Evolutionary conservation across 148 eudicot species (phyloP).

Genomic region (Nyssa sinensis): DNA sequence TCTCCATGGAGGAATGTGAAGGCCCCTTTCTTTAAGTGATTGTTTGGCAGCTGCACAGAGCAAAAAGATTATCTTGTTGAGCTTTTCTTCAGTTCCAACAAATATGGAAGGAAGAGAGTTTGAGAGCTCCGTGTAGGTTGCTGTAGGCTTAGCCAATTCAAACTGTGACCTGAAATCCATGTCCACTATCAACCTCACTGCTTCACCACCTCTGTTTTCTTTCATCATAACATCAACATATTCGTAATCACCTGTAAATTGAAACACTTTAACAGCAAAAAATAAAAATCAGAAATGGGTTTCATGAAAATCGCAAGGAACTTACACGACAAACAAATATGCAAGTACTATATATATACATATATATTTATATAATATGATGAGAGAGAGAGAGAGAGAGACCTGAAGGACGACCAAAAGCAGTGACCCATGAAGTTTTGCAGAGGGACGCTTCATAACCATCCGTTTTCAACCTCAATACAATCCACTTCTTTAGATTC

Average conservation of each 20-base stretch:
- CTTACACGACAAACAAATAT: too few species aligned
- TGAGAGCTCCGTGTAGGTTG: constrained; percentile 39
- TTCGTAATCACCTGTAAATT: constrained; percentile 47
- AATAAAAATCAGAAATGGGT: not conserved
- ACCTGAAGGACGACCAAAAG: constrained; percentile 52
- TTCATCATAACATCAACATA: constrained; percentile 42
- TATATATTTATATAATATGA: not conserved
- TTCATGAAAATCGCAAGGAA: too few species aligned
- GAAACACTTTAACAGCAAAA: not conserved
- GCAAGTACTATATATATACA: not conserved
- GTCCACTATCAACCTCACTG: constrained; percentile 47
- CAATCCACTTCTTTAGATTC: constrained; percentile 37
- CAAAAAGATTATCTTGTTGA: constrained; percentile 35
- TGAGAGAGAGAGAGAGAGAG: constrained; percentile 4
- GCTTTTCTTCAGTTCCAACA: constrained; percentile 45
- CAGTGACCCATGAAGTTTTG: constrained; percentile 44
- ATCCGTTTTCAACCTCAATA: constrained; percentile 33
- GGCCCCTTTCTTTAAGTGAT: constrained; percentile 51
- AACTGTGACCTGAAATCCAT: constrained; percentile 70
- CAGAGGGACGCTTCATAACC: constrained; percentile 49
- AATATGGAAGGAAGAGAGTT: constrained; percentile 44
- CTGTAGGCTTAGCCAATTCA: constrained; percentile 64
- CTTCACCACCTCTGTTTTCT: constrained; percentile 12
- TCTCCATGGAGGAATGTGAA: constrained; percentile 77
- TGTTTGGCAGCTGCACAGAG: constrained; percentile 48